phyloP scores from a whole-genome alignment of 163 green algal species.

The Chlamydomonas reinhardtii region DNA sequence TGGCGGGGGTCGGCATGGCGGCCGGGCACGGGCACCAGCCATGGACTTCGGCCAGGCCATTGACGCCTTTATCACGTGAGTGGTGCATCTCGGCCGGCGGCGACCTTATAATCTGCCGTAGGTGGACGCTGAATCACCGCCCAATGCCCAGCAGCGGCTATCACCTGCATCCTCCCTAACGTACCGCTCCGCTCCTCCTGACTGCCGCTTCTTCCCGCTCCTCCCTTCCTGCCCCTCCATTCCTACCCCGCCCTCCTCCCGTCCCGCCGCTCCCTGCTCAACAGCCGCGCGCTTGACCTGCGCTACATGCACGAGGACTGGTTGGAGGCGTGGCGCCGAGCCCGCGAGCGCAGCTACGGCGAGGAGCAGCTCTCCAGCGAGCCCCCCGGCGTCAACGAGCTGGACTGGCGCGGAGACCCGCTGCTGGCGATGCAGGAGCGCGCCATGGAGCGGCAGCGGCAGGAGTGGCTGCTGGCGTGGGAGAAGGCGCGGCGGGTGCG shows the following conservation, averaged over 20 bases:
- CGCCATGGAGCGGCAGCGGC: slow-evolving; percentile 45
- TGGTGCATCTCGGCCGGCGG: too few species aligned
- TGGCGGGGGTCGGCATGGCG: not conserved
- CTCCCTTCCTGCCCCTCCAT: not conserved
- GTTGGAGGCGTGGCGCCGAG: not conserved
- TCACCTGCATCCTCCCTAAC: too few species aligned
- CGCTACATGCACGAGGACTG: slow-evolving; percentile 15
- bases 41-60: slow-evolving; percentile 29
- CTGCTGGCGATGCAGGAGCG: slow-evolving; percentile 49
- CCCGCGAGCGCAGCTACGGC: slow-evolving; percentile 10
- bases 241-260: too few species aligned
- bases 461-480: slow-evolving; percentile 40
- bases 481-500: slow-evolving; percentile 12
- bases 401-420: slow-evolving; percentile 33
- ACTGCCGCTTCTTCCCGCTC: too few species aligned
- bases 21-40: not conserved
- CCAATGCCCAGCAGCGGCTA: too few species aligned
- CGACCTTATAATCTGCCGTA: not conserved
- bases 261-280: not conserved
- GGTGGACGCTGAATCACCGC: too few species aligned
- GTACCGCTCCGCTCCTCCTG: too few species aligned
- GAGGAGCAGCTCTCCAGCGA: slow-evolving; percentile 1
- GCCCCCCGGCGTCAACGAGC: slow-evolving; percentile 10
- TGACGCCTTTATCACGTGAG: slow-evolving; percentile 10
- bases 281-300: slow-evolving; percentile 30